A percentile compares a stretch with the other conserved stretches of the same genome.
These are phyloP conservation scores for Coprinopsis cinerea DNA, from an alignment of 768 basidiomycete genomes.

Conservation along the genomic window DNA sequence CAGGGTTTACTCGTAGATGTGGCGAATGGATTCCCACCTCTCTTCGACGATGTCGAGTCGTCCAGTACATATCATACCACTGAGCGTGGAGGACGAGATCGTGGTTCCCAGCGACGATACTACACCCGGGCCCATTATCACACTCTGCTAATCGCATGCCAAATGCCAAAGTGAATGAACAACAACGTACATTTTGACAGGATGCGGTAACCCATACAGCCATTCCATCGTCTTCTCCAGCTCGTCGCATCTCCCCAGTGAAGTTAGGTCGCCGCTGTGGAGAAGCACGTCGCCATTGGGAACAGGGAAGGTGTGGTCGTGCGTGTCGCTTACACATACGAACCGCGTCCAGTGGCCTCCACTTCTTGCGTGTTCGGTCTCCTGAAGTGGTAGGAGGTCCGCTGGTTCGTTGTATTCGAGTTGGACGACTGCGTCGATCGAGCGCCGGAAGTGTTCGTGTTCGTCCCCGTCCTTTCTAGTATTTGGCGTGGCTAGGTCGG, in stretches of 20 bases:
- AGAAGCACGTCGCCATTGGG: constrained; percentile 63
- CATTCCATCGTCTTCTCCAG: constrained; percentile 50
- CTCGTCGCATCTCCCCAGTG: constrained; percentile 38
- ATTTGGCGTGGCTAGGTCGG: too few relatives aligned
- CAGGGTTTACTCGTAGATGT: too few relatives aligned
- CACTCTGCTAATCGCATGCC: not conserved
- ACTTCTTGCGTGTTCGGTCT: too few relatives aligned
- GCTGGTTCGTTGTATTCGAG: too few relatives aligned
- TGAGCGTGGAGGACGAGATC: constrained; percentile 41
- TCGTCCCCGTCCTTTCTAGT: too few relatives aligned
- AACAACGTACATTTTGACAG: constrained; percentile 47
- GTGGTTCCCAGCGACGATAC: constrained; percentile 70
- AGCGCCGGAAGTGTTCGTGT: too few relatives aligned
- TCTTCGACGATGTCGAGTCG: constrained; percentile 29
- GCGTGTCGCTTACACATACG: constrained; percentile 58
- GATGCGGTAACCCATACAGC: constrained; percentile 52
- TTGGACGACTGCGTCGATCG: too few relatives aligned
- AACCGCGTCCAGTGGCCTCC: constrained; percentile 48
- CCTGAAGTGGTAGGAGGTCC: too few relatives aligned
- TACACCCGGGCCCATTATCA: constrained; percentile 18
- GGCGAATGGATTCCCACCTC: too few relatives aligned
- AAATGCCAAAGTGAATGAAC: not conserved
- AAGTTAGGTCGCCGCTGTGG: constrained; percentile 61
- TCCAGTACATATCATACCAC: constrained; percentile 31
- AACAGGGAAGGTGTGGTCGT: constrained; percentile 36